Evolutionary conservation across 257 asterid species (phyloP), one percentile per base, ranked within the genome.

Genomic region (Capsicum rhomboideum): DNA sequence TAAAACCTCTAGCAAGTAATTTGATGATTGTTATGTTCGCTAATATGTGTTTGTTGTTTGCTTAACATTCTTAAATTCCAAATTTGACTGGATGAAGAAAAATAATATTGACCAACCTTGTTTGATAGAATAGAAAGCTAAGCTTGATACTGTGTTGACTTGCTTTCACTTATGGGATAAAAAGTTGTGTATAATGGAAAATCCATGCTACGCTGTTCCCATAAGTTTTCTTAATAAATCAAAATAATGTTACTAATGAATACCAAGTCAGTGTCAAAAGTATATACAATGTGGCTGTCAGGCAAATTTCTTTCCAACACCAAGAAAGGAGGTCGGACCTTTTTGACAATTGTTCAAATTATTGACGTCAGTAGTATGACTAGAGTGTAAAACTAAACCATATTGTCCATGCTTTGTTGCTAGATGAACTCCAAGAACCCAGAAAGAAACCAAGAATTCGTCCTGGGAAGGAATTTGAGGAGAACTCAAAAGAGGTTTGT

Each of bases 391-490:
- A 50, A 28, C 81, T 26, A 49, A 49, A 75, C 4, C 16, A 16
- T 23, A 4, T 13, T 10, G 50, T 75, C 44, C 61, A 44, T 75
- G 44, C 16, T 28, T 82, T 82, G 40, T 21, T 82, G 67, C 54
- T 89, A 92, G 98, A 87, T 80, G 93, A 94, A 88, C 86, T 91
- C 79, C 83, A 84, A 59, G 88, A 91, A 74, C 95, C 98, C 2
- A 87, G 66, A 74, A 94, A 88, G 90, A 92, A 89, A 83, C 98
- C 97, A 67, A 95, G 85, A 88, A 83, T 94, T 50, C 89, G 88
- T 86, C 99, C 93, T 16, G 94, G 92, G 23, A 86, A 90, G 72
- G 96, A 85, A 86, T 84, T 93, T 52, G 89, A 90, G 87, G 97
- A 95, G 85, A 92, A 90, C 72, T 95, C 98, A 23, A 91, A 91